Percentiles rank a stretch among this genome's conserved stretches.
Evolutionary conservation across 352 stramenopile species (phyloP).

Genomic region (Saprolegnia diclina): DNA sequence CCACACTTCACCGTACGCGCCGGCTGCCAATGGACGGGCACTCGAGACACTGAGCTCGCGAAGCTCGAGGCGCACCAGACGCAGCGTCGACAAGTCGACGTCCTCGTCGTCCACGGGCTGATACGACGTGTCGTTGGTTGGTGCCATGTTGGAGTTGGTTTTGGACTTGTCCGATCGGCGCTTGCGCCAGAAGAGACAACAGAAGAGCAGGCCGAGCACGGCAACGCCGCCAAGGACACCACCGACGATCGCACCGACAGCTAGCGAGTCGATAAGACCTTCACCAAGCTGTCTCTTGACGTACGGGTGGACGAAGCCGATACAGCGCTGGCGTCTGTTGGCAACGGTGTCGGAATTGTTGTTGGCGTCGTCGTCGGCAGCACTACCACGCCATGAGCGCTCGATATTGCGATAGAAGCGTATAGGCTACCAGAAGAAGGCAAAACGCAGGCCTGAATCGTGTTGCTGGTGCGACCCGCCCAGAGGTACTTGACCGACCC

Average conservation of each 20-base stretch:
- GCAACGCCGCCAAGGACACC: neutral
- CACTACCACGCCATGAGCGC: neutral
- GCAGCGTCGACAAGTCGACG: neutral
- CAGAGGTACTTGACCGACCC: neutral
- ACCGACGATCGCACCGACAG: neutral
- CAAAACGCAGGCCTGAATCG: neutral
- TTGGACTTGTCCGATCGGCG: neutral
- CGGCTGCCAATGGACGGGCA: slow-evolving; percentile 50
- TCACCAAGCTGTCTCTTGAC: neutral
- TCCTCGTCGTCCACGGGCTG: neutral
- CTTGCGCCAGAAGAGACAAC: neutral
- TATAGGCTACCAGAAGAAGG: neutral
- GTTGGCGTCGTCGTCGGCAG: neutral
- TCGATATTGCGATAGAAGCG: neutral
- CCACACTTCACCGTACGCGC: slow-evolving; percentile 66
- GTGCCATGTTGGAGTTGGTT: neutral
- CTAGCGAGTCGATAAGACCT: neutral
- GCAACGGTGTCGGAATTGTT: neutral
- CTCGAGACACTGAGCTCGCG: slow-evolving; percentile 36
- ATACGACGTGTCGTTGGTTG: neutral
- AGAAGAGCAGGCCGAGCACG: neutral
- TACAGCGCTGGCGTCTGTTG: neutral
- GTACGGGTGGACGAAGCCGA: neutral
- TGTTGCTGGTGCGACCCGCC: neutral
- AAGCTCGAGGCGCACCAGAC: slow-evolving; percentile 42